Evolutionary conservation across 2,329 filamentous ascomycete genomes (phyloP).

Genomic region (Furcasterigmium sp.): DNA sequence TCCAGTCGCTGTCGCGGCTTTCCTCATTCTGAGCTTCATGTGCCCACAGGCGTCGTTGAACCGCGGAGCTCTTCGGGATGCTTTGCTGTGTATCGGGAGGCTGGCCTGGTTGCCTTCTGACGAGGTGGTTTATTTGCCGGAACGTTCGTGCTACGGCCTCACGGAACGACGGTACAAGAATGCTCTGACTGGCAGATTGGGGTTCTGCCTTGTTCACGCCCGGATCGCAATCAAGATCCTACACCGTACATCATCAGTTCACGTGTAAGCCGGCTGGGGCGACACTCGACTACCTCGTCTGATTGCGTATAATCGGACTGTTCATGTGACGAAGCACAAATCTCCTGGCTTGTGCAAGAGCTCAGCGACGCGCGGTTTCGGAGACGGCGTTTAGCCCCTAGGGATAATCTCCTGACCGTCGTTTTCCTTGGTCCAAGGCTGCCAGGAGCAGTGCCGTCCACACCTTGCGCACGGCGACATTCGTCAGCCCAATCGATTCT

Average conservation of each 20-base stretch:
- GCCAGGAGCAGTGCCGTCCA: not conserved
- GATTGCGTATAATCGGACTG: no score
- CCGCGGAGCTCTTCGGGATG: not conserved
- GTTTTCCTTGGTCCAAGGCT: no score
- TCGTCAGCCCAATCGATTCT: slow-evolving; percentile 1
- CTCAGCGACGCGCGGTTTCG: not conserved
- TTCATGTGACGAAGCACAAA: no score
- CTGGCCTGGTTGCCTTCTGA: not conserved
- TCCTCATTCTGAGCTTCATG: no score
- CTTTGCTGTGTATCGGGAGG: not conserved
- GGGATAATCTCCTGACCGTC: not conserved
- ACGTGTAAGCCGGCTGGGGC: no score
- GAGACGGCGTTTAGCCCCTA: not conserved
- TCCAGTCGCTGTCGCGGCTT: no score
- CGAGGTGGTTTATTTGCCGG: not conserved
- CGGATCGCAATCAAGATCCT: no score
- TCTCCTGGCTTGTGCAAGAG: no score
- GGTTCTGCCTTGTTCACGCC: no score
- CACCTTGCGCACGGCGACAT: not conserved
- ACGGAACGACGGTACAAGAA: not conserved
- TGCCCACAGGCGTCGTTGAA: not conserved
- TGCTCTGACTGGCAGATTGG: no score
- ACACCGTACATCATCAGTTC: no score
- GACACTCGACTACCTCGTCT: no score
- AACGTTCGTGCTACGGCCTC: not conserved